These are phyloP conservation scores for Diplocarpon rosae DNA, from an alignment of 2,329 filamentous ascomycete genomes.

Conservation along the genomic window DNA sequence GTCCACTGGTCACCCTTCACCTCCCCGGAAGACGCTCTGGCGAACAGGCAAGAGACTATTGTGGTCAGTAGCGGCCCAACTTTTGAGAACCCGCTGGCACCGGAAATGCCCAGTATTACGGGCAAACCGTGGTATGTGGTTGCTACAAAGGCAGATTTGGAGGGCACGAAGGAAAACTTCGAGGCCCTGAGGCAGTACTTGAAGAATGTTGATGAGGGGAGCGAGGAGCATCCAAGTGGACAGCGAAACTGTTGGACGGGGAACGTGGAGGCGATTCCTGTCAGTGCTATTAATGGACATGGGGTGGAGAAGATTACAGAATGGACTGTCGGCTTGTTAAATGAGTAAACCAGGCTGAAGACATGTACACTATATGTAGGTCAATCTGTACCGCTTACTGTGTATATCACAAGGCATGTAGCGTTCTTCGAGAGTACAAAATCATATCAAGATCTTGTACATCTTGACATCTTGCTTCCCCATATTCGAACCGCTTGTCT, in stretches of 20 bases:
- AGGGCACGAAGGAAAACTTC: slow-evolving; percentile 71
- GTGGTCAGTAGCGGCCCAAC: slow-evolving; percentile 17
- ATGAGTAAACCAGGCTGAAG: slow-evolving; percentile 7
- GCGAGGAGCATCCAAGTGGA: slow-evolving; percentile 61
- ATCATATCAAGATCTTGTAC: too few species aligned
- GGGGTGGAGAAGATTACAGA: slow-evolving; percentile 67
- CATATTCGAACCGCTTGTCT: too few species aligned
- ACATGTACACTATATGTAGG: not conserved
- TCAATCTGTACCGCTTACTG: too few species aligned
- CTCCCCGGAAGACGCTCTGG: slow-evolving; percentile 31
- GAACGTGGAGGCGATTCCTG: slow-evolving; percentile 62
- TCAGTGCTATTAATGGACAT: slow-evolving; percentile 81
- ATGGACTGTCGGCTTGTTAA: slow-evolving; percentile 57
- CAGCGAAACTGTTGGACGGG: slow-evolving; percentile 45
- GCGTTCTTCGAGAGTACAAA: too few species aligned
- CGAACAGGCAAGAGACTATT: slow-evolving; percentile 24
- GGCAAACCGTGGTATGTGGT: slow-evolving; percentile 95
- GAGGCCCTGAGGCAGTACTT: slow-evolving; percentile 59
- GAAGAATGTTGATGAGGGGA: slow-evolving; percentile 48
- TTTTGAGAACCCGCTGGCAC: slow-evolving; percentile 19
- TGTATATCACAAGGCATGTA: too few species aligned
- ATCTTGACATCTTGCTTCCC: too few species aligned
- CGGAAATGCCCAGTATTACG: slow-evolving; percentile 44
- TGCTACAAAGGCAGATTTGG: slow-evolving; percentile 82
- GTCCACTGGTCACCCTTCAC: slow-evolving; percentile 43